phyloP scores from a whole-genome alignment of 495 filamentous ascomycete species.

The Arthonia radiata region DNA sequence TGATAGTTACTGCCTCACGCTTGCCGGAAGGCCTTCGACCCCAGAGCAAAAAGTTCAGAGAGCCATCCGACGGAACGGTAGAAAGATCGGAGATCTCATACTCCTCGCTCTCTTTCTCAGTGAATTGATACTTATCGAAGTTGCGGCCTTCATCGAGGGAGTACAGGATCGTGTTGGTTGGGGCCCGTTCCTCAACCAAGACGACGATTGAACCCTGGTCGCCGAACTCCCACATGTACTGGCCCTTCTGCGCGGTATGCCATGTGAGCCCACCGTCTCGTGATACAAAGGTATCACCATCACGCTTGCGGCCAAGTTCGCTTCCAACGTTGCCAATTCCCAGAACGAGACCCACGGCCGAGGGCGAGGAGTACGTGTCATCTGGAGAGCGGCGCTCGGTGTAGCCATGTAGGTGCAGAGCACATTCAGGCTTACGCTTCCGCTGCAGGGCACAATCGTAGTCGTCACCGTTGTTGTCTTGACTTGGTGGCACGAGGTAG shows the following conservation, averaged over 20 bases:
- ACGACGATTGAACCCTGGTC: constrained; percentile 84
- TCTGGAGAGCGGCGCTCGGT: constrained; percentile 59
- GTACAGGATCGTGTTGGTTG: constrained; percentile 49
- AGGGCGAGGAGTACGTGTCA: constrained; percentile 66
- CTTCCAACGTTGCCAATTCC: constrained; percentile 77
- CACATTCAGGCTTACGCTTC: no score
- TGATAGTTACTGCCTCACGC: constrained; percentile 36
- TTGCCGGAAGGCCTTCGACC: no score
- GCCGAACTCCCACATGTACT: constrained; percentile 77
- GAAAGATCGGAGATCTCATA: constrained; percentile 52
- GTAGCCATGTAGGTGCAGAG: constrained; percentile 81
- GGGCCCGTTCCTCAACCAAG: constrained; percentile 36
- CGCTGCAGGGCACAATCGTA: constrained; percentile 42
- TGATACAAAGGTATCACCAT: constrained; percentile 70
- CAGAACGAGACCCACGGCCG: constrained; percentile 80
- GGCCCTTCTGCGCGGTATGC: constrained; percentile 61
- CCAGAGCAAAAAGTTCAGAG: constrained; percentile 80
- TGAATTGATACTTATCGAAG: constrained; percentile 55
- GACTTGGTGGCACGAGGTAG: constrained; percentile 36
- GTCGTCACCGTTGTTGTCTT: constrained; percentile 41
- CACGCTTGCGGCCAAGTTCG: constrained; percentile 26
- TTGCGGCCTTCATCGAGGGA: constrained; percentile 51
- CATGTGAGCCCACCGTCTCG: constrained; percentile 71
- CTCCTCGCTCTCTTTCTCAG: constrained; percentile 30
- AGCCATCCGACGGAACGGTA: constrained; percentile 70